phyloP scores from a whole-genome alignment of 2,329 filamentous ascomycete species.

The Elsinoe australis region DNA sequence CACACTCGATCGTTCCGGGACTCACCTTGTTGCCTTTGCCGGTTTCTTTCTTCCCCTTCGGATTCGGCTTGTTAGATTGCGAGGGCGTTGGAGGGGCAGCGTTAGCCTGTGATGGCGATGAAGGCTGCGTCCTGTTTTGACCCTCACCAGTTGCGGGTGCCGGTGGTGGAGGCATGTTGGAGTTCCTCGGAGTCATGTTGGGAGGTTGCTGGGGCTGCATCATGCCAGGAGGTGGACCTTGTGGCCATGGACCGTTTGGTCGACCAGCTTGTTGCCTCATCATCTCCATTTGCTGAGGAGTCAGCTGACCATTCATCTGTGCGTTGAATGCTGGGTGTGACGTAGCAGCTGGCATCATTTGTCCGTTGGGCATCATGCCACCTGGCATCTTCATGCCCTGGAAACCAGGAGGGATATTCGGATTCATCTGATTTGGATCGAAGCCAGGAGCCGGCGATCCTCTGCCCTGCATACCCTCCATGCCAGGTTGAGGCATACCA shows the following conservation, averaged over 20 bases:
- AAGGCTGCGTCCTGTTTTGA: constrained; percentile 31
- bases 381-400: constrained; percentile 44
- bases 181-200: constrained; percentile 63
- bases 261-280: constrained; percentile 32
- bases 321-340: constrained; percentile 58
- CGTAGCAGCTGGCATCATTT: constrained; percentile 50
- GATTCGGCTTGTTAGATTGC: constrained; percentile 62
- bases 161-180: constrained; percentile 48
- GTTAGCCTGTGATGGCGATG: constrained; percentile 39
- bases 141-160: constrained; percentile 37
- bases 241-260: constrained; percentile 34
- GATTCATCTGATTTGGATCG: constrained; percentile 44
- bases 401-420: constrained; percentile 31
- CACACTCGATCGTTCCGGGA: constrained; percentile 25
- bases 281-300: constrained; percentile 47
- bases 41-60: constrained; percentile 68
- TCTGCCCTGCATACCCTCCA: constrained; percentile 57
- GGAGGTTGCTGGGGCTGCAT: constrained; percentile 46
- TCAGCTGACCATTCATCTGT: constrained; percentile 27
- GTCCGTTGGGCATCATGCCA: constrained; percentile 51
- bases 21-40: constrained; percentile 61
- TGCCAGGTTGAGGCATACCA: constrained; percentile 62
- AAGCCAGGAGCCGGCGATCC: constrained; percentile 53
- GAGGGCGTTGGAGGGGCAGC: constrained; percentile 67
- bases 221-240: constrained; percentile 30